Base-by-base conservation (phyloP, 805 yeast species). In the Groenewaldozyma salmanticensis region DNA sequence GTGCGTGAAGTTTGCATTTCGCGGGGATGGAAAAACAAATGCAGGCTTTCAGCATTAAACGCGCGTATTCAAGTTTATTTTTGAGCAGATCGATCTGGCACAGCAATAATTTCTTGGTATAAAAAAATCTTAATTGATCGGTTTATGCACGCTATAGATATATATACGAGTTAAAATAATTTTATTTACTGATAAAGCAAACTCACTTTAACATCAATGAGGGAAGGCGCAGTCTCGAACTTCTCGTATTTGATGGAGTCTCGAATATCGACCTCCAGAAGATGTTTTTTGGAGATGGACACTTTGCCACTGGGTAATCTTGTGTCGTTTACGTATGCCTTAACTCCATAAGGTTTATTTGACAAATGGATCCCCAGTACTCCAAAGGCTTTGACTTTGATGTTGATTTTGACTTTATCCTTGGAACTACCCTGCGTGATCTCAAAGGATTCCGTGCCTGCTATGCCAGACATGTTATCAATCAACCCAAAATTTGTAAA, bases 381-480 rank as follows among this genome's bases (percentile, higher is more conserved):
- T 11, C 50, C 50, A 15, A 18, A 39, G 17, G 43, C 45, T 27
- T 43, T 46, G 27, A 43, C 24, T n/a, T 21, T n/a, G 2, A 36
- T 27, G 3, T 37, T 40, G 5, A 44, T 24, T 5, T 16, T 6
- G 4, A 34, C 37, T 2, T 33, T 39, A 16, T 21, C 16, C n/a
- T n/a, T n/a, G n/a, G n/a, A n/a, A 13, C 17, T 19, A 32, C 15
- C 16, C 6, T 13, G 20, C 7, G 16, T 21, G 11, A 42, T 13
- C 4, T 39, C 24, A 21, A 15, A 35, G 3, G 42, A 36, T n/a
- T 42, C 31, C 18, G 44, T 19, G 2, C 38, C 53, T 17, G 48
- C 45, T 5, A 39, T 19, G 18, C 52, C 52, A 13, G 45, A 39
- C 21, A 46, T 34, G 29, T 48, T 48, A 31, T 42, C 41, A 6